Base-by-base conservation (phyloP, 2,329 filamentous ascomycete genomes). In the Hortaea werneckii region DNA sequence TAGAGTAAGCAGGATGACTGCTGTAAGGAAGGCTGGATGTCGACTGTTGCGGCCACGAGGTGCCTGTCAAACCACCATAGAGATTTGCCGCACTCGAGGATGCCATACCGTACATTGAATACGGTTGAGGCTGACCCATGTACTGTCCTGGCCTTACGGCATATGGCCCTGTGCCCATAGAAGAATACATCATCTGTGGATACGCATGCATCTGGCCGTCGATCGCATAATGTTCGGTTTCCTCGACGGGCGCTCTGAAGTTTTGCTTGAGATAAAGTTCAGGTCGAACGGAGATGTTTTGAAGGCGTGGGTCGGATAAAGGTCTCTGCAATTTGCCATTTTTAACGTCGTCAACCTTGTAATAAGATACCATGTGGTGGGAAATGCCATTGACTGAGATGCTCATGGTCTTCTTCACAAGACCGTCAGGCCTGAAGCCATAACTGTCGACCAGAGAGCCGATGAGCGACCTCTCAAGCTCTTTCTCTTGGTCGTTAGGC, bases 401-500 rank as follows among this genome's bases (percentile, higher is more conserved):
- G 56, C 83, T 90, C 65, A 95, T 88, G 0, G 88, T 95, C 72
- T 95, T 95, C 74, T 95, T 95, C 51, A 95, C 78, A 37, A 95
- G 68, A 0, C 89, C 88, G 1, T 80, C 77, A 10, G 80, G 73
- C 59, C 92, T 92, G 74, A 95, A 95, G 29, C 81, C 79, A 57
- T 95, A 95, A 0, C 84, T 88, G 65, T 94, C 88, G n/a, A 90
- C 78, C 9, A 95, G 72, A 1, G 87, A 94, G 5, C 88, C 89
- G 39, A 92, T 80, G 44, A 89, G 68, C 27, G 76, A 73, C 30
- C 80, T 72, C 57, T 82, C 70, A 67, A 69, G 65, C 48, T 73
- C 70, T 39, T 67, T 70, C 39, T 65, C 68, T 35, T 60, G 57
- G n/a, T 63, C 62, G 41, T 53, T 51, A 26, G 60, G 53, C 4